Evolutionary conservation across 352 stramenopile genomes (phyloP).

Genomic region (Globisporangium polare): DNA sequence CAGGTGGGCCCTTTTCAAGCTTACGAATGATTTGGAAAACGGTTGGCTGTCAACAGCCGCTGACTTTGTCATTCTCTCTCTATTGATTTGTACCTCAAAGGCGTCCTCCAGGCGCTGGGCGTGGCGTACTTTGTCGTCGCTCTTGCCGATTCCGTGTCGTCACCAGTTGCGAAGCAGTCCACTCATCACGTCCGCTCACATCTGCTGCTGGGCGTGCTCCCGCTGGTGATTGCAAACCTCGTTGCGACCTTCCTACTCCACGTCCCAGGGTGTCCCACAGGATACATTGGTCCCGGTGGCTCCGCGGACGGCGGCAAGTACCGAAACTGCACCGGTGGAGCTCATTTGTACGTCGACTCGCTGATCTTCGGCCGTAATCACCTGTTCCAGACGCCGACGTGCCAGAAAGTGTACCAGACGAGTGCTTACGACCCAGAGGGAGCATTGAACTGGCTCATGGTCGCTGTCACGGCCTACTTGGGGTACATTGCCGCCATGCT

Average conservation of each 20-base stretch:
- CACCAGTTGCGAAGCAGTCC: neutral
- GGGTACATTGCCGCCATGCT: slow-evolving; percentile 50
- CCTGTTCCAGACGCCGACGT: slow-evolving; percentile 67
- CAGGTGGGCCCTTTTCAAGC: slow-evolving; percentile 22
- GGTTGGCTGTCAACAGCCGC: neutral
- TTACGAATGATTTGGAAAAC: neutral
- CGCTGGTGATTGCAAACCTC: slow-evolving; percentile 48
- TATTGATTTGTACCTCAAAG: slow-evolving; percentile 11
- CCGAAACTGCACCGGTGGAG: slow-evolving; percentile 71
- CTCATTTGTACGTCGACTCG: slow-evolving; percentile 66
- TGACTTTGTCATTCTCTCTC: neutral
- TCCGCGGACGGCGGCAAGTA: slow-evolving; percentile 33
- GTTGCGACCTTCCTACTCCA: slow-evolving; percentile 40
- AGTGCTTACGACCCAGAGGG: slow-evolving; percentile 76
- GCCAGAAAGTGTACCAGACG: slow-evolving; percentile 45
- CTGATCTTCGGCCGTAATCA: slow-evolving; percentile 55
- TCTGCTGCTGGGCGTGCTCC: slow-evolving; percentile 24
- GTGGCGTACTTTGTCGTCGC: slow-evolving; percentile 40
- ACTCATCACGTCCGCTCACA: slow-evolving; percentile 19
- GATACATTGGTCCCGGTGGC: slow-evolving; percentile 72
- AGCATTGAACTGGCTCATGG: slow-evolving; percentile 73
- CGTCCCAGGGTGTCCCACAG: slow-evolving; percentile 65
- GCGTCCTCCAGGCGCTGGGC: slow-evolving; percentile 70
- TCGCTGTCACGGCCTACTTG: slow-evolving; percentile 51
- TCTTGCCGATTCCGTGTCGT: slow-evolving; percentile 11